Evolutionary conservation across 768 basidiomycete species (phyloP), one percentile per base, ranked within the genome.

Genomic region (Trametes gibbosa): DNA sequence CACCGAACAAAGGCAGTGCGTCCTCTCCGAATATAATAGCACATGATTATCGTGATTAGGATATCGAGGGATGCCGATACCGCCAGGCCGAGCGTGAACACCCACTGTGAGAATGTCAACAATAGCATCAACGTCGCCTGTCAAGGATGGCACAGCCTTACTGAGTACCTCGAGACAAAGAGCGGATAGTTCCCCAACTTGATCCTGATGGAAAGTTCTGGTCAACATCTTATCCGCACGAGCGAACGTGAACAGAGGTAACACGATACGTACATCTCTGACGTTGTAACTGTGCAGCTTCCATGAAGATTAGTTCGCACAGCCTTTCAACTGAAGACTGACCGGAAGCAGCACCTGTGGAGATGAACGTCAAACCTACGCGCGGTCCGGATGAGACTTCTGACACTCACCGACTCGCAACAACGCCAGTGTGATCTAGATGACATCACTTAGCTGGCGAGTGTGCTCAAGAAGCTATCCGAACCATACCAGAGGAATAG

Each of bases 31-130:
- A 70, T 63, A 50, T 64, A 69, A 25, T 54, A 66, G 35, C 64
- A 65, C 58, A 71, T 57, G 17, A 50, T 58, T 7, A 35, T 23
- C 2, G 70, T 65, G 50, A 69, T 69, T n/a, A 65, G 57, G n/a
- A 71, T 52, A 51, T 71, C 70, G 23, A 69, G 54, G 23, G 50
- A 60, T 0, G 68, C 48, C 6, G 70, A 68, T 17, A 68, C 55
- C 8, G 53, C 56, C 37, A 71, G 58, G 21, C 69, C 69, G 2
- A 68, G 46, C 2, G 69, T 71, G 54, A 71, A 71, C 2, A 71
- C 50, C 65, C 65, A 71, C 70, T 71, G 48, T 19, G 21, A 13
- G 12, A 10, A 19, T 0, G 16, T 41, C 8, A 39, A 34, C 17
- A 49, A 8, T 3, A 12, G 12, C 6, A 21, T 5, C 29, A 14